Base-by-base conservation (phyloP, 2,329 filamentous ascomycete genomes). In the Macroventuria anomochaeta region DNA sequence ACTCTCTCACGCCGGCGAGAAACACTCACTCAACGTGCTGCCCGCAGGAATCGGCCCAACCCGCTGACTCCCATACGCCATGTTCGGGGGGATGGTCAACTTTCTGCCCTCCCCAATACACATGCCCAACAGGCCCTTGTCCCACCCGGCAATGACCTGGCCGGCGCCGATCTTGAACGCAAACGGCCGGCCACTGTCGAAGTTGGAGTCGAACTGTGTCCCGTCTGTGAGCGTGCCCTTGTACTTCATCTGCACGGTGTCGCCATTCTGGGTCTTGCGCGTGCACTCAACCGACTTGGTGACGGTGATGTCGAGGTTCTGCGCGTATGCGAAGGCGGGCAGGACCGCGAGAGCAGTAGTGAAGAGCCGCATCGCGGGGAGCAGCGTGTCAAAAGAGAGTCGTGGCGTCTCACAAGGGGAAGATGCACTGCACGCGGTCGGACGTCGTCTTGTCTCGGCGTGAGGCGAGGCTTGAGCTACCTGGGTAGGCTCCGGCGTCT, bases 121-220 rank as follows among this genome's bases (percentile, higher is more conserved):
- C 93, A 97, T 97, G 70, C 90, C 90, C 47, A 95, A 67, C 32
- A 97, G 83, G 42, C 93, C 93, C 72, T 96, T 77, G 68, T 97
- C 93, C 93, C 93, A 97, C 71, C 93, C 93, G 79, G 90, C 88
- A 74, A 99, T 99, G 43, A 97, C 95, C 74, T 89, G 84, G 37
- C 91, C 90, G 20, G 79, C 78, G 29, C 95, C 95, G 26, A 99
- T 80, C 58, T 80, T 86, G 79, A 99, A 97, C 57, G 74, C 79
- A 70, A 99, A 85, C 5, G 95, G 93, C 54, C 77, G 73, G 29
- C 86, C 85, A 36, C 93, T 86, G 63, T 93, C 87, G 77, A 96
- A 96, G 76, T 81, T 84, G 59, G 90, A 85, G 77, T 97, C 93
- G 71, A 97, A 97, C 74, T 95, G 81, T 57, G 84, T 81, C 67